Base-by-base conservation (phyloP, 169 alveolate species). In the Eimeria zaria region DNA sequence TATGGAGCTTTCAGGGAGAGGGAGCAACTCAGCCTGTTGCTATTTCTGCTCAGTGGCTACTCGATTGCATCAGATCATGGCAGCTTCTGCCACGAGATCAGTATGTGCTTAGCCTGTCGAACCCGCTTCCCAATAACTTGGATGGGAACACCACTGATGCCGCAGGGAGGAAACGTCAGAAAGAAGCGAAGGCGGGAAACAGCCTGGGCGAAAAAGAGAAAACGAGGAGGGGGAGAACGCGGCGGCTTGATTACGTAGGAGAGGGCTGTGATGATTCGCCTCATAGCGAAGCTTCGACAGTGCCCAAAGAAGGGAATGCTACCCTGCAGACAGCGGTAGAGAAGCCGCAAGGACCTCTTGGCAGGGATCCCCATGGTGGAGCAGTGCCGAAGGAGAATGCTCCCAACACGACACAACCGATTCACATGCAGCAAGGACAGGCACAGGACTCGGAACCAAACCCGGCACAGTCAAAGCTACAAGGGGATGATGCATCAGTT, bases 21-120 rank as follows among this genome's bases (percentile, higher is more conserved):
- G 83, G 27, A 46, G 24, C 3, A 39, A 24, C 48, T 39, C 39
- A 51, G 67, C 94, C 83, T 41, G 3, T n/a, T 24, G 67, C 83
- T 5, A n/a, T 87, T 9, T 87, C 67, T 33, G 20, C 94, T 41
- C 81, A 87, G 67, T 87, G 94, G 94, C 94, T 87, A 36, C 94
- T 87, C 20, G 94, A 87, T 24, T 87, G 94, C 55, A 64, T 87
- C 48, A 24, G 64, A 22, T 41, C 24, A n/a, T 87, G 94, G 94
- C 84, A 64, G 83, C 1, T 41, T 11, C 53, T 87, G 64, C 94
- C 78, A 51, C 62, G 33, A 67, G 94, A 87, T 30, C 60, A 39
- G 48, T 39, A 87, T 36, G 81, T 39, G 58, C 94, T 87, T 22
- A 60, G 64, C 62, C 69, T 87, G 51, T 62, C 67, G 36, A 22